These are phyloP conservation scores for Leonotis leonurus DNA, from an alignment of 257 asterid species.

Conservation along the genomic window DNA sequence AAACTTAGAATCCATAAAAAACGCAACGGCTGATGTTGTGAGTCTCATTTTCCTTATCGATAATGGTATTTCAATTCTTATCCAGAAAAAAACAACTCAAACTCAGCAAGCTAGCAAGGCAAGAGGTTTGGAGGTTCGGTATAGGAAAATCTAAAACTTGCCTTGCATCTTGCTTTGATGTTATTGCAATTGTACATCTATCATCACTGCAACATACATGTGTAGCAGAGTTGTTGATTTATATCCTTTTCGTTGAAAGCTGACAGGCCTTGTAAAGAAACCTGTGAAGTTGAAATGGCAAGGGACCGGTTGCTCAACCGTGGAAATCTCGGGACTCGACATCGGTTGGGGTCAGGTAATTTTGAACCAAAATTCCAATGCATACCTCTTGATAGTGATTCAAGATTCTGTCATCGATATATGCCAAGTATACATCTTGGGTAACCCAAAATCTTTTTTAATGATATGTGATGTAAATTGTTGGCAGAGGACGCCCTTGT, in stretches of 20 bases:
- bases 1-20: constrained; percentile 75
- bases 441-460: no score
- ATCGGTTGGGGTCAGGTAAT: constrained; percentile 99
- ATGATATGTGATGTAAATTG: no score
- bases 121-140: no score
- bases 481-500: constrained; percentile 65
- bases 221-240: background rate
- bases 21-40: constrained; percentile 93
- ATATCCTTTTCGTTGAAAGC: constrained; percentile 45
- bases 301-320: constrained; percentile 38
- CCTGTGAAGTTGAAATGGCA: constrained; percentile 67
- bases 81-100: background rate
- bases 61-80: background rate
- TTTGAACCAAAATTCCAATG: background rate
- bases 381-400: background rate
- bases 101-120: no score
- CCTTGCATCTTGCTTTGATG: no score
- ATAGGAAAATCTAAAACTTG: no score
- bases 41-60: constrained; percentile 23
- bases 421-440: background rate
- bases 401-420: background rate
- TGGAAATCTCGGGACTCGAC: constrained; percentile 91
- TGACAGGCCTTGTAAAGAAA: constrained; percentile 63
- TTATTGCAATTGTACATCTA: no score
- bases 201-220: background rate